These are phyloP conservation scores for Guadua angustifolia DNA, from an alignment of 176 grass and related monocot genomes.

Conservation along the genomic window DNA sequence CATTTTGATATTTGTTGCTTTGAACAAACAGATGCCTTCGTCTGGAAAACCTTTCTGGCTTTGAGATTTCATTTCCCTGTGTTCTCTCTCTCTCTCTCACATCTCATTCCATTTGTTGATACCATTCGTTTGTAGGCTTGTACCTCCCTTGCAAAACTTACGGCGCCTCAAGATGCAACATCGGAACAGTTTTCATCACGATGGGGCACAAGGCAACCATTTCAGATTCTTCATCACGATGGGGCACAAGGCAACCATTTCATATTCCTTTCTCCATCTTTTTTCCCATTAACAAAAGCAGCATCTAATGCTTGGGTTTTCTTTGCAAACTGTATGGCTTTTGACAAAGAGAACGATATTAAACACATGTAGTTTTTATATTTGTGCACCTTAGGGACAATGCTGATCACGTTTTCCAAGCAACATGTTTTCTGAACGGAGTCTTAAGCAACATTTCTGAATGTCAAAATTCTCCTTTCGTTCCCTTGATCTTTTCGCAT, in stretches of 20 bases:
- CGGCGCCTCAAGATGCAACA: slow-evolving; percentile 12
- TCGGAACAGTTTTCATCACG: slow-evolving; percentile 8
- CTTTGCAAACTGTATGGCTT: background rate
- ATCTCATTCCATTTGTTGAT: background rate
- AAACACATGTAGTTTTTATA: background rate
- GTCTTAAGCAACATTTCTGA: background rate
- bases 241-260: background rate
- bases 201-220: background rate
- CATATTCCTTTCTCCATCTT: background rate
- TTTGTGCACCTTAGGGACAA: background rate
- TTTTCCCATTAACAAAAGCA: background rate
- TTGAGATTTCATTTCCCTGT: background rate
- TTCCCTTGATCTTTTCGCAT: background rate
- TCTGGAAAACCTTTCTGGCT: background rate
- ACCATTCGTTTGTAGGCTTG: background rate
- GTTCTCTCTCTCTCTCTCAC: background rate
- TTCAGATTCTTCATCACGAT: background rate
- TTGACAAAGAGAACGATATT: background rate
- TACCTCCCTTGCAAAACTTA: background rate
- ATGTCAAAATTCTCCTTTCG: background rate
- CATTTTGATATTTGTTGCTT: background rate
- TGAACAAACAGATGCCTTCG: slow-evolving; percentile 11
- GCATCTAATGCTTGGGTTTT: background rate
- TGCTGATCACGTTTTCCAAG: background rate
- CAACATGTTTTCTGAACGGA: background rate